Evolutionary conservation across 495 filamentous ascomycete genomes (phyloP).

Genomic region (Neurospora africana): DNA sequence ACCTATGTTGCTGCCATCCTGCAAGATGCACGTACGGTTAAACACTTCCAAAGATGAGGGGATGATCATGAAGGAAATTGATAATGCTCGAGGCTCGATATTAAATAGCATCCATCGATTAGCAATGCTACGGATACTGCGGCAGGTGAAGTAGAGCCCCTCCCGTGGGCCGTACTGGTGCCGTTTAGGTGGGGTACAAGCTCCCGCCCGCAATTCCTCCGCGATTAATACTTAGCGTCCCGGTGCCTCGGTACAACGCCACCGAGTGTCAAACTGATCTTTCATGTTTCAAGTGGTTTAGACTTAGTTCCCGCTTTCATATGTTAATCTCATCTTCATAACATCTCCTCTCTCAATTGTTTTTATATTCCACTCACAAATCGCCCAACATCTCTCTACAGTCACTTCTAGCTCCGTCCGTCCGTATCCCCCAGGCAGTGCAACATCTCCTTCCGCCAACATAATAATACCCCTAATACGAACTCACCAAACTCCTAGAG

Average conservation of each 20-base stretch:
- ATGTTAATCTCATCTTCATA: background rate
- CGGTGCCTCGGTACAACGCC: background rate
- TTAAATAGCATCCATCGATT: too few species aligned
- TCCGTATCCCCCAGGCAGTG: background rate
- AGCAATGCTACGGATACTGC: too few species aligned
- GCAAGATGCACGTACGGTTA: background rate
- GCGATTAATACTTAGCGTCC: background rate
- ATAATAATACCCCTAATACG: background rate
- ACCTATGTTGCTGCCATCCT: background rate
- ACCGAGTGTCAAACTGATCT: background rate
- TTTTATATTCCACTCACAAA: too few species aligned
- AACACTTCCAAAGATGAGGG: background rate
- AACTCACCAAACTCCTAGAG: background rate
- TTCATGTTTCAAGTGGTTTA: background rate
- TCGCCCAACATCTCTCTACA: background rate
- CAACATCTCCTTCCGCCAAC: background rate
- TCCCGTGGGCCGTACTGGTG: background rate
- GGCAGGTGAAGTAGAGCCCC: background rate
- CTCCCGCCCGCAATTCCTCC: background rate
- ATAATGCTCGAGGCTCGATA: too few species aligned
- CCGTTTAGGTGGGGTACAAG: background rate
- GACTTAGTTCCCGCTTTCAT: background rate
- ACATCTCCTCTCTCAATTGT: background rate
- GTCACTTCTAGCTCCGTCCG: background rate
- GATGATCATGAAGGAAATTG: too few species aligned